These are phyloP conservation scores for Trifolium repens DNA, from an alignment of 306 rosid genomes.

Conservation along the genomic window DNA sequence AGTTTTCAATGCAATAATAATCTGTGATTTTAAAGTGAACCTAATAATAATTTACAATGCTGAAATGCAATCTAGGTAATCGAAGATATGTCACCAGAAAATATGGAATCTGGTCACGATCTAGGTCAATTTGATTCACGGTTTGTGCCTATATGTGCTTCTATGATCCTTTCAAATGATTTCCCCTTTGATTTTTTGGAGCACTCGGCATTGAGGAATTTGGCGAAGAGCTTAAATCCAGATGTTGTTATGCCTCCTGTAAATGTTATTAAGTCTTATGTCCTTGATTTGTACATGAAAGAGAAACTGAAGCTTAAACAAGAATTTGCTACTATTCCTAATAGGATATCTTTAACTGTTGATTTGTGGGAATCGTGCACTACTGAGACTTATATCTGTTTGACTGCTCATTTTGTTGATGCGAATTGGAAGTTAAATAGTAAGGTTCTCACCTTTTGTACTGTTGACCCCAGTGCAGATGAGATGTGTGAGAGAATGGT, in stretches of 20 bases:
- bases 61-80: not conserved
- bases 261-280: not conserved
- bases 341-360: constrained; percentile 1
- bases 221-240: not conserved
- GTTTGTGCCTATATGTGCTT: not conserved
- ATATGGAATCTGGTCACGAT: not conserved
- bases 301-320: constrained; percentile 6
- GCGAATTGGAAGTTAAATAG: constrained; percentile 1
- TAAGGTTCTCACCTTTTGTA: not conserved
- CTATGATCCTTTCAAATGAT: not conserved
- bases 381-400: not conserved
- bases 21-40: not conserved
- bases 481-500: not conserved
- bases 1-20: not conserved
- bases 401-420: not conserved
- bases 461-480: not conserved
- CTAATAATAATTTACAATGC: not conserved
- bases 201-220: not conserved
- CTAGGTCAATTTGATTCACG: not conserved
- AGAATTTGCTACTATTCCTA: not conserved
- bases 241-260: not conserved
- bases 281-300: not conserved
- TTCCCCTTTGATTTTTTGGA: not conserved
- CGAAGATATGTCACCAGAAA: not conserved
- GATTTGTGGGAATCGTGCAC: not conserved